A percentile compares a stretch with the other conserved stretches of the same genome.
These are phyloP conservation scores for Podospora pseudocomata DNA, from an alignment of 495 filamentous ascomycete genomes.

Conservation along the genomic window DNA sequence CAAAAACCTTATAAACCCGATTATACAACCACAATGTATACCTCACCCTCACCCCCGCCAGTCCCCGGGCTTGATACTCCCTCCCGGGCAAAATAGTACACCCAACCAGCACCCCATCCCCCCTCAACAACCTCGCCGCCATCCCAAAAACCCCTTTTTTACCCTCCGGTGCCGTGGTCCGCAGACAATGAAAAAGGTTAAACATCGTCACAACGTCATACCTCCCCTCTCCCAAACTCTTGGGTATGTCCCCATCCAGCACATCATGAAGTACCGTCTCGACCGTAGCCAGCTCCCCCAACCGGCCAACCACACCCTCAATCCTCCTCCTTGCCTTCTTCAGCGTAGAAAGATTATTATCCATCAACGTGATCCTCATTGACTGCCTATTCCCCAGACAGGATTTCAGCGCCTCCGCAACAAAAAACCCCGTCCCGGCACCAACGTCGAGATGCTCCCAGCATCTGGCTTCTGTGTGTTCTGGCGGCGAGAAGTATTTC, in stretches of 20 bases:
- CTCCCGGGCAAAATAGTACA: slow-evolving; percentile 29
- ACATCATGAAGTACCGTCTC: slow-evolving; percentile 22
- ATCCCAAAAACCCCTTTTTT: slow-evolving; percentile 26
- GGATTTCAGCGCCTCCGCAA: slow-evolving; percentile 8
- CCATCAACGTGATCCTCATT: slow-evolving; percentile 28
- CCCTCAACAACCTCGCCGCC: slow-evolving; percentile 25
- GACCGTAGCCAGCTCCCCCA: neutral
- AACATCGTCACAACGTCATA: slow-evolving; percentile 37
- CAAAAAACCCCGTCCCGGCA: slow-evolving; percentile 39
- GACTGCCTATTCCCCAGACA: neutral
- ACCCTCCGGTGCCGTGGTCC: slow-evolving; percentile 20
- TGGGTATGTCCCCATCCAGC: slow-evolving; percentile 15
- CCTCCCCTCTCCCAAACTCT: slow-evolving; percentile 12
- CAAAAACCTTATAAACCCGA: slow-evolving; percentile 24
- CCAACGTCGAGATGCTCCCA: slow-evolving; percentile 40
- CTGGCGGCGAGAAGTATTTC: slow-evolving; percentile 19
- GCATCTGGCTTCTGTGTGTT: neutral
- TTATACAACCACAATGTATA: slow-evolving; percentile 32
- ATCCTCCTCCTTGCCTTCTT: neutral
- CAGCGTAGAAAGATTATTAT: slow-evolving; percentile 21
- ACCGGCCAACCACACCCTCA: neutral
- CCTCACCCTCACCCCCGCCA: slow-evolving; percentile 20
- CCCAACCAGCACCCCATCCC: slow-evolving; percentile 35
- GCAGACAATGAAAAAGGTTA: slow-evolving; percentile 42
- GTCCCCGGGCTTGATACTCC: slow-evolving; percentile 11